phyloP scores from a whole-genome alignment of 2,329 filamentous ascomycete genomes.

The Septoria petroselini region DNA sequence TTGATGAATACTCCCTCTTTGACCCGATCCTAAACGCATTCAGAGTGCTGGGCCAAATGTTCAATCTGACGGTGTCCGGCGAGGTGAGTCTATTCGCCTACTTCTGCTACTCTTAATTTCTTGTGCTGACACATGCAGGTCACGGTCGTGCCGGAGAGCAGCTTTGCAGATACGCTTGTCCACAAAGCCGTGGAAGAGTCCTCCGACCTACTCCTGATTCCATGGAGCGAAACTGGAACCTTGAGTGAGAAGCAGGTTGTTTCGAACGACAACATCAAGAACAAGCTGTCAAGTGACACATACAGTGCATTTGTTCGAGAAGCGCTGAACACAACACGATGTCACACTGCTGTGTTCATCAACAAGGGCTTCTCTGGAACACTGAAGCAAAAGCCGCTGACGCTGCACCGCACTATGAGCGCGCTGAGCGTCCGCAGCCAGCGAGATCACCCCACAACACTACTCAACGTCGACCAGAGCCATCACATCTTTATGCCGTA shows the following conservation, averaged over 20 bases:
- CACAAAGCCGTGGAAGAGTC: constrained; percentile 55
- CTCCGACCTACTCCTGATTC: constrained; percentile 71
- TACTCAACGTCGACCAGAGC: constrained; percentile 61
- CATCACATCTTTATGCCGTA: constrained; percentile 88
- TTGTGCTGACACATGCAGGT: constrained; percentile 40
- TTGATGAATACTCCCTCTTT: constrained; percentile 61
- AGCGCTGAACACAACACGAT: constrained; percentile 61
- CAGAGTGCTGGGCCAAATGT: constrained; percentile 78
- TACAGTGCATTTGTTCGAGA: constrained; percentile 73
- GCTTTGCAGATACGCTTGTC: constrained; percentile 74
- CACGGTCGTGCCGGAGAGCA: constrained; percentile 71
- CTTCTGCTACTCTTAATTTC: too few relatives aligned
- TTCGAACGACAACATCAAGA: constrained; percentile 52
- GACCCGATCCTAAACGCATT: constrained; percentile 92
- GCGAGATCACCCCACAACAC: constrained; percentile 54
- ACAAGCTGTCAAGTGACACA: constrained; percentile 58
- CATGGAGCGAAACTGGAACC: constrained; percentile 82
- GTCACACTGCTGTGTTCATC: constrained; percentile 74
- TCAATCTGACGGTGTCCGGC: constrained; percentile 78
- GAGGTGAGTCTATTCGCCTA: constrained; percentile 45
- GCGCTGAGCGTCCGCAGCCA: constrained; percentile 59
- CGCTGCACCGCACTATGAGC: constrained; percentile 52
- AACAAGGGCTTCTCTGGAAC: constrained; percentile 64
- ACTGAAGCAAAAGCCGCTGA: constrained; percentile 33
- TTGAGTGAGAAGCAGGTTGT: constrained; percentile 62